Base-by-base conservation (phyloP, 805 yeast genomes). In the Lipomyces spencermartinsiae region DNA sequence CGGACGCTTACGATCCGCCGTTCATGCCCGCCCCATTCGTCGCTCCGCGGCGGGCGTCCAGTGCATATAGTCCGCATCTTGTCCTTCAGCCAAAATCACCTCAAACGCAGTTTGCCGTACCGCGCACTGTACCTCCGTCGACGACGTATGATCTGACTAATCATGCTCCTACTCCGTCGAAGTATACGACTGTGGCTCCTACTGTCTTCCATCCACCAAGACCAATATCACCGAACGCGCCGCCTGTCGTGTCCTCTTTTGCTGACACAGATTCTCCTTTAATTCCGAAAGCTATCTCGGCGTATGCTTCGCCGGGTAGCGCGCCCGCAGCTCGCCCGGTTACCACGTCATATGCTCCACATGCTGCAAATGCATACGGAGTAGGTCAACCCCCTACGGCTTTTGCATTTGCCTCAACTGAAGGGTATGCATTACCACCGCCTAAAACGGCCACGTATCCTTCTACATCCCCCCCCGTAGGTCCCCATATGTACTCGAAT, bases 1-100 rank as follows among this genome's bases (percentile, higher is more conserved):
- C 62, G 25, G 60, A 63, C 35, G 70, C 67, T 3, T 67, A 63
- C 43, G 70, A 66, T 55, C 66, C 61, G 1, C 66, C 69, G 4
- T 66, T 65, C 39, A 16, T 61, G 14, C 51, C 61, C 12, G 22
- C 58, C 7, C 16, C 58, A 39, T 61, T 14, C 39, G 43, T 49
- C n/a, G 64, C 65, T 16, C 65, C 68, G 3, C 34, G 51, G 46
- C 62, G 62, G 10, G 22, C 16, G 5, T 43, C 49, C 22, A n/a
- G 49, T 22, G 49, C 19, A 43, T n/a, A 43, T 43, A 43, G 3
- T 8, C 8, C 22, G 10, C 22, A 43, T 9, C n/a, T 19, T 6
- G 49, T 19, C 6, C 19, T 5, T 43, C 49, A 43, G 49, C 49
- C 49, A 43, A 16, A 16, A 22, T 16, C 49, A 43, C 49, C 49